Conservation (phyloP, 345 rosid genomes). For the Salix udensis region DNA sequence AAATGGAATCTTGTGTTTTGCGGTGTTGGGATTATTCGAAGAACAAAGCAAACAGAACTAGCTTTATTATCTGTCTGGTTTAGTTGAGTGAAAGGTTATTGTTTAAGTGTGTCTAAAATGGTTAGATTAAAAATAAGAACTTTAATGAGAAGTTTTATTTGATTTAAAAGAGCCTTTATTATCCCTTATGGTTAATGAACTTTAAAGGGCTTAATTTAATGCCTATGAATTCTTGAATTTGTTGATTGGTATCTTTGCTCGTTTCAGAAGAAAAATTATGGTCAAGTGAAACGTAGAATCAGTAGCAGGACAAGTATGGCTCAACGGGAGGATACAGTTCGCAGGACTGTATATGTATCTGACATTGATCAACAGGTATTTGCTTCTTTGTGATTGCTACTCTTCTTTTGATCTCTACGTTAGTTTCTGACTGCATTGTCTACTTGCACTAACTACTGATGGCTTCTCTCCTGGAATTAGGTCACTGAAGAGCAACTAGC, state of each 20-base stretch:
- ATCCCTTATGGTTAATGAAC: neutral
- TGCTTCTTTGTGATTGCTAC: neutral
- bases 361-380: constrained; percentile 74
- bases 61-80: neutral
- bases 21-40: neutral
- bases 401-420: neutral
- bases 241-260: neutral
- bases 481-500: constrained; percentile 96
- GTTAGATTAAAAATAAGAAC: neutral
- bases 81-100: neutral
- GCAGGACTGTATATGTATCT: constrained; percentile 79
- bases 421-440: neutral
- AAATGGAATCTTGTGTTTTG: neutral
- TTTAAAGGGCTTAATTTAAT: constrained; percentile 23
- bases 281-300: constrained; percentile 70
- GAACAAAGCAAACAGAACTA: neutral
- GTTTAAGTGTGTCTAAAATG: neutral
- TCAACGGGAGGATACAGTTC: constrained; percentile 80
- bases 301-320: constrained; percentile 79
- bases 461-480: constrained; percentile 25
- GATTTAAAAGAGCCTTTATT: neutral
- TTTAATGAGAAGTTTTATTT: neutral
- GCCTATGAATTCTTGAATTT: neutral
- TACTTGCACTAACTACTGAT: constrained; percentile 8
- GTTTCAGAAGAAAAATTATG: constrained; percentile 65